Conservation (phyloP, 164 flowering plant genomes). For the Echeveria elegans region DNA sequence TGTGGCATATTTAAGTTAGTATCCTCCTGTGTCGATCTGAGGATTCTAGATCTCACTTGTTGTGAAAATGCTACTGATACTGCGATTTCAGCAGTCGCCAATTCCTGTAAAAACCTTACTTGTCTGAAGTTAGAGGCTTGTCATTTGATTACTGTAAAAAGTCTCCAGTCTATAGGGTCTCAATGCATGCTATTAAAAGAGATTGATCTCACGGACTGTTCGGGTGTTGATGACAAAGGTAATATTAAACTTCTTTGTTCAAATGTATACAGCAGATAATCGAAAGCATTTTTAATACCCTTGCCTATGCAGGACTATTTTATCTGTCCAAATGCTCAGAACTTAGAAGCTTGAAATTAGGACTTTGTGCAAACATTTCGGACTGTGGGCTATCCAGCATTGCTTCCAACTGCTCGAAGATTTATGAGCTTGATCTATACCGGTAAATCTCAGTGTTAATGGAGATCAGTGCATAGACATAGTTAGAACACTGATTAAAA, state of each 20-base stretch:
- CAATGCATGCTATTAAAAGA: conserved; percentile 36
- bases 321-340: conserved; percentile 44
- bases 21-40: conserved; percentile 29
- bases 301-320: conserved; percentile 38
- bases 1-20: conserved; percentile 42
- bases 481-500: background rate
- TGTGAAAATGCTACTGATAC: conserved; percentile 45
- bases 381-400: conserved; percentile 46
- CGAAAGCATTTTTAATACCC: background rate
- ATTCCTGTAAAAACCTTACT: conserved; percentile 36
- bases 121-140: conserved; percentile 67
- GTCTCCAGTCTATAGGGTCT: conserved; percentile 40
- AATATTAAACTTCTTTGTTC: background rate
- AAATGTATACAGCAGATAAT: background rate
- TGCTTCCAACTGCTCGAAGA: conserved; percentile 40
- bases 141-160: conserved; percentile 34
- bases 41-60: conserved; percentile 50
- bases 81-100: conserved; percentile 42
- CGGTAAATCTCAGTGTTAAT: conserved; percentile 27
- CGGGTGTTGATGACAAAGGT: conserved; percentile 47
- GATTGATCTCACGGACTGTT: conserved; percentile 71
- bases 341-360: conserved; percentile 45
- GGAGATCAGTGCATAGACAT: background rate
- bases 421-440: conserved; percentile 62
- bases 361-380: conserved; percentile 46